Evolutionary conservation across 495 filamentous ascomycete genomes (phyloP).

Genomic region (Acidomyces sp.): DNA sequence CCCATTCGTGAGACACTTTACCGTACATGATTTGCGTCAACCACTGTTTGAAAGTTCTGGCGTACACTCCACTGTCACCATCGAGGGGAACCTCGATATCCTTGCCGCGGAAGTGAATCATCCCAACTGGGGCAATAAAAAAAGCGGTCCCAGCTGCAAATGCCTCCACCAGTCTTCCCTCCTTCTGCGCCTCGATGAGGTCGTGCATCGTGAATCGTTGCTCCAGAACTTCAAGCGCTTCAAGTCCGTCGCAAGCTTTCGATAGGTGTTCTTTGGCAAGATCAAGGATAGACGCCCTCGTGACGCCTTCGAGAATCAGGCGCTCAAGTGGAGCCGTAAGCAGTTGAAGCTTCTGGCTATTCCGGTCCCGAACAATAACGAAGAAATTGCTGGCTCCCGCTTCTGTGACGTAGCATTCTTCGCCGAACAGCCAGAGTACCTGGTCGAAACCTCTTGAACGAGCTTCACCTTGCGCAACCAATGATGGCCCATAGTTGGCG

Average conservation of each 20-base stretch:
- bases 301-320: slow-evolving; percentile 77
- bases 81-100: slow-evolving; percentile 54
- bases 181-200: slow-evolving; percentile 53
- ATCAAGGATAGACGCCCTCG: slow-evolving; percentile 60
- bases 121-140: slow-evolving; percentile 64
- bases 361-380: slow-evolving; percentile 59
- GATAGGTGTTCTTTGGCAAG: slow-evolving; percentile 50
- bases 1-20: slow-evolving; percentile 66
- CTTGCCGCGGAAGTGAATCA: slow-evolving; percentile 57
- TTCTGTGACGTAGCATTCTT: slow-evolving; percentile 66
- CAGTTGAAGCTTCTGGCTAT: slow-evolving; percentile 53
- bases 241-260: slow-evolving; percentile 28
- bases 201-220: slow-evolving; percentile 67
- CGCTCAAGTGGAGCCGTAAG: slow-evolving; percentile 70
- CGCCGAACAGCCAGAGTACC: slow-evolving; percentile 82
- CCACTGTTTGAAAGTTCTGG: slow-evolving; percentile 61
- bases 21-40: slow-evolving; percentile 79
- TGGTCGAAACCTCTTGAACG: slow-evolving; percentile 61
- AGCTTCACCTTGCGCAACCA: slow-evolving; percentile 65
- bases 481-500: slow-evolving; percentile 77
- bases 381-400: slow-evolving; percentile 92
- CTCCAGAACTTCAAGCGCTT: slow-evolving; percentile 62
- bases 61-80: slow-evolving; percentile 47
- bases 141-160: slow-evolving; percentile 85
- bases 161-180: slow-evolving; percentile 68